Evolutionary conservation across 106 monocot genomes (phyloP).

Genomic region (Dactylorhiza incarnata): DNA sequence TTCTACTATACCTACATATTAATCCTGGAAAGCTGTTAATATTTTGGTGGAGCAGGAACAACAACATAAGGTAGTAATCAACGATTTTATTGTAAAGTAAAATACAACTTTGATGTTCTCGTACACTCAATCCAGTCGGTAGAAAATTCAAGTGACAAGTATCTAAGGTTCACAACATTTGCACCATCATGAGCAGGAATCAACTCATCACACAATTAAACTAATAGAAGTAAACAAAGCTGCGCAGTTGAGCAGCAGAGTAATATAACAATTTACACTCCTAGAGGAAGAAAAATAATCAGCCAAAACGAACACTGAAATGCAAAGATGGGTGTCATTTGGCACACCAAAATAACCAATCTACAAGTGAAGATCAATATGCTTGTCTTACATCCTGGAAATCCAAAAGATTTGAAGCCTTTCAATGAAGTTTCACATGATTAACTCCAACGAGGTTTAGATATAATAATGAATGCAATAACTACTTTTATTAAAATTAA

Average conservation of each 20-base stretch:
- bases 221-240: neutral
- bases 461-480: too few species aligned
- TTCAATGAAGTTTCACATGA: too few species aligned
- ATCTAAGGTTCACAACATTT: neutral
- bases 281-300: neutral
- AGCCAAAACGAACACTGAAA: too few species aligned
- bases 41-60: constrained; percentile 15
- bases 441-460: too few species aligned
- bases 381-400: too few species aligned
- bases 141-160: neutral
- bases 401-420: too few species aligned
- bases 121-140: neutral
- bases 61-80: neutral
- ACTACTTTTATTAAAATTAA: too few species aligned
- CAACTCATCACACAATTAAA: neutral
- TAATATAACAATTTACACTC: neutral
- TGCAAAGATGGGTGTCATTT: too few species aligned
- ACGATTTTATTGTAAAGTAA: constrained; percentile 1
- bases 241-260: neutral
- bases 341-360: too few species aligned
- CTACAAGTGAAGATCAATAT: too few species aligned
- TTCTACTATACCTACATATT: constrained; percentile 63
- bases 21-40: constrained; percentile 52
- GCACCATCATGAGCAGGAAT: neutral
- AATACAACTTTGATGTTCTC: neutral